Conservation (phyloP, 257 asterid species). For the Gynochthodes officinalis region DNA sequence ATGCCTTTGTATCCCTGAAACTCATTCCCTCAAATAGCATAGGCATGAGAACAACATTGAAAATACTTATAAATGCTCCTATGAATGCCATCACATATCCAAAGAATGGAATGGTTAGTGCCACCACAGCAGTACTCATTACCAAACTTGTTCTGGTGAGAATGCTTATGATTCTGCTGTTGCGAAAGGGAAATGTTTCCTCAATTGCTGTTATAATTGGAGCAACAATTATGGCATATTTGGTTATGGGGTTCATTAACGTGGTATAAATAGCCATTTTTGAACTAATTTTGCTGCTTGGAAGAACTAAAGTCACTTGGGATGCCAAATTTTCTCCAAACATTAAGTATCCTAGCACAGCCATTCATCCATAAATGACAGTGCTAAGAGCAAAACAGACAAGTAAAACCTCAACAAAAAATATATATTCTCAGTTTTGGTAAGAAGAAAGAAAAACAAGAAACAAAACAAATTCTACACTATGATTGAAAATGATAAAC, state of each 20-base stretch:
- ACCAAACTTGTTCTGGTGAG: constrained; percentile 22
- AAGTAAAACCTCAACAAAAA: constrained; percentile 35
- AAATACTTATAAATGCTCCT: constrained; percentile 38
- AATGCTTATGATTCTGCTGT: constrained; percentile 5
- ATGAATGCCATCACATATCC: constrained; percentile 50
- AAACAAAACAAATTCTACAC: too few relatives aligned
- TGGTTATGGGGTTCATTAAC: constrained; percentile 41
- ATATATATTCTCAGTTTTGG: too few relatives aligned
- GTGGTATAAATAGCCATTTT: constrained; percentile 51
- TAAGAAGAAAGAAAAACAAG: neutral
- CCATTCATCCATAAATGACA: constrained; percentile 45
- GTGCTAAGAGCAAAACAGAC: constrained; percentile 43
- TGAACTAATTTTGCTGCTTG: constrained; percentile 26
- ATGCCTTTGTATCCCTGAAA: constrained; percentile 33
- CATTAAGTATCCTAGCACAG: constrained; percentile 47
- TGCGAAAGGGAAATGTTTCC: neutral
- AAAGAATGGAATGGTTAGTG: constrained; percentile 23
- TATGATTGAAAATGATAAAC: neutral
- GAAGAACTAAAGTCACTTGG: constrained; percentile 49
- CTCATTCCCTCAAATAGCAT: constrained; percentile 39
- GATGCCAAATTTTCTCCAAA: constrained; percentile 39
- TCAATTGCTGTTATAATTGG: constrained; percentile 27
- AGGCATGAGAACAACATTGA: constrained; percentile 49
- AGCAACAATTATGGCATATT: constrained; percentile 31
- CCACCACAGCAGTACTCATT: constrained; percentile 18